Evolutionary conservation across 192 early-diverging fungal genomes (phyloP), one percentile per base, ranked within the genome.

Genomic region (Coemansia aciculifera): DNA sequence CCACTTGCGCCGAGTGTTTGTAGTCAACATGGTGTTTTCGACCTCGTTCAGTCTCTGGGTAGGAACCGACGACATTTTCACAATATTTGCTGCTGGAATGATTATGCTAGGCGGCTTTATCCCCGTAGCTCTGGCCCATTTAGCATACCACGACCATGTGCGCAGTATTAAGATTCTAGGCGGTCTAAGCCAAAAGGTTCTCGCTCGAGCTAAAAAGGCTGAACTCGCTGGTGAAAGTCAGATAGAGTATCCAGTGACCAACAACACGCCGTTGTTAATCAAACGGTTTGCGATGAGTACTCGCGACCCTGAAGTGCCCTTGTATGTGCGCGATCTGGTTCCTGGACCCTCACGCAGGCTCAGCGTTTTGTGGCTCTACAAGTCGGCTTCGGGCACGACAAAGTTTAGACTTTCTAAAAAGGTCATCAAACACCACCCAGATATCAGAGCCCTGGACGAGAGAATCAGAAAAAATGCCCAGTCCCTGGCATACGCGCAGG

Each of bases 401-500:
- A 60, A 24, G 21, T 78, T 83, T 63, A 64, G 80, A 11, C 31
- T 83, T 1, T 73, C 75, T 0, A 78, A 71, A 29, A 77, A 69
- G 72, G 39, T 78, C 19, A 71, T 78, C 10, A 69, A 78, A 63
- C 66, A 48, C 51, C 80, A 83, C n/a, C 72, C 80, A 0, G 80
- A 83, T 19, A 24, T 83, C 10, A 64, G 69, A 15, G 72, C 69
- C 0, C 52, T 83, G 19, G 80, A 83, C 36, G 46, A 29, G 51
- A 43, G 77, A 34, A 75, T 83, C 49, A 62, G 75, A 3, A 52
- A 67, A 27, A 83, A 78, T 42, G 66, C 59, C 21, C 12, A 29
- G n/a, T 36, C 6, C 8, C 34, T 2, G 31, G 31, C 59, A 57
- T 3, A 34, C 15, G 15, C 13, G 12, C 29, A n/a, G 29, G 54